Percentiles rank a stretch among this genome's conserved stretches.
These are phyloP conservation scores for Pseudozyma thailandica DNA, from an alignment of 1,284 basidiomycete genomes.

Conservation along the genomic window DNA sequence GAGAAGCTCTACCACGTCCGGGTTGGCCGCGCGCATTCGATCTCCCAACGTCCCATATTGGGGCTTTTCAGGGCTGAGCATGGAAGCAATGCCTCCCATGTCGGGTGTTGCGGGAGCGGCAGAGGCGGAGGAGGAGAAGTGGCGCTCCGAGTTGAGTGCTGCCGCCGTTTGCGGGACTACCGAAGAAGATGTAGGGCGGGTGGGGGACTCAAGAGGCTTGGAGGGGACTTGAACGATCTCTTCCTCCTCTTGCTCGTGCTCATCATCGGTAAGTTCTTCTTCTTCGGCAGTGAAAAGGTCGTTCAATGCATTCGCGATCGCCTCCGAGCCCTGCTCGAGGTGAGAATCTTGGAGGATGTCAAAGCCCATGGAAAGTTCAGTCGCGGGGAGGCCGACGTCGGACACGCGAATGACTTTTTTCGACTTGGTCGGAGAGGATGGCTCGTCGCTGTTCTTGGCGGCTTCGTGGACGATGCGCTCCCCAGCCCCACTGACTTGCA, in stretches of 20 bases:
- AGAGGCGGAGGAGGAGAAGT: constrained; percentile 29
- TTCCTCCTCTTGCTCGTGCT: constrained; percentile 24
- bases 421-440: constrained; percentile 24
- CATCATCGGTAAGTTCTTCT: constrained; percentile 43
- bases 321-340: constrained; percentile 15
- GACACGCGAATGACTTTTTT: constrained; percentile 35
- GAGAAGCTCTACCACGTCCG: constrained; percentile 23
- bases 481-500: constrained; percentile 37
- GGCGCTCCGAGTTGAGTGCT: constrained; percentile 30
- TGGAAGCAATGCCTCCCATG: constrained; percentile 22
- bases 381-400: constrained; percentile 38
- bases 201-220: constrained; percentile 1
- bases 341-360: constrained; percentile 22
- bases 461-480: constrained; percentile 31
- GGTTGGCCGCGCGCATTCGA: constrained; percentile 34
- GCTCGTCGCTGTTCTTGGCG: not conserved
- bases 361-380: constrained; percentile 42
- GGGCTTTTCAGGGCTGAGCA: constrained; percentile 17
- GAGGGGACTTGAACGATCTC: constrained; percentile 32
- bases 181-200: not conserved
- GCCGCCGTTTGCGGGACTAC: constrained; percentile 25
- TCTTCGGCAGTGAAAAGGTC: constrained; percentile 39
- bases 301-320: constrained; percentile 35
- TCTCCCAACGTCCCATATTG: constrained; percentile 38
- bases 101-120: constrained; percentile 28